phyloP scores from a whole-genome alignment of 352 stramenopile genomes.

The Peronospora destructor region DNA sequence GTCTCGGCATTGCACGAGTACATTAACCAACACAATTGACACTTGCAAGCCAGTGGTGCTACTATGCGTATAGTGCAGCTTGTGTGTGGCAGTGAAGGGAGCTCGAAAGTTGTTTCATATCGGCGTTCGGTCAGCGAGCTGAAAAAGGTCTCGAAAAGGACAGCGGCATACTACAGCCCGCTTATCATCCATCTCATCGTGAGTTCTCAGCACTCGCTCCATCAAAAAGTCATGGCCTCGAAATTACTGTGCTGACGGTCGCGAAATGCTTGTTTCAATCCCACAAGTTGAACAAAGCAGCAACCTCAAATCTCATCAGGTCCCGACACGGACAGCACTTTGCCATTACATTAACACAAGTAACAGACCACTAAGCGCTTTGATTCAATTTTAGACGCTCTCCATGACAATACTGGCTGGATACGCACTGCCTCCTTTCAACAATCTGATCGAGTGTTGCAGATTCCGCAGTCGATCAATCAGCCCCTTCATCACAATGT shows the following conservation, averaged over 20 bases:
- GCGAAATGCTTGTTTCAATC: background rate
- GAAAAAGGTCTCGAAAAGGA: constrained; percentile 35
- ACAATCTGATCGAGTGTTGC: constrained; percentile 67
- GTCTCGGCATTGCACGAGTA: background rate
- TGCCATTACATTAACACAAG: constrained; percentile 8
- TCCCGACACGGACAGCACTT: background rate
- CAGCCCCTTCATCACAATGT: constrained; percentile 80
- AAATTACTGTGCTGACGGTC: constrained; percentile 22
- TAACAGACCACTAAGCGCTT: background rate
- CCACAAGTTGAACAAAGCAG: background rate
- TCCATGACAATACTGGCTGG: constrained; percentile 65
- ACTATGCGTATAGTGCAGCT: too few relatives aligned
- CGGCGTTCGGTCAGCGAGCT: constrained; percentile 25
- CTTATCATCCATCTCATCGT: constrained; percentile 9
- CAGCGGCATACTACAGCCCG: too few relatives aligned
- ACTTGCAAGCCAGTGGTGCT: background rate
- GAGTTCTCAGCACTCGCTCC: constrained; percentile 36
- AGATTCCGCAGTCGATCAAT: constrained; percentile 73
- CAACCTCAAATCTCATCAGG: background rate
- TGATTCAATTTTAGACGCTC: constrained; percentile 39
- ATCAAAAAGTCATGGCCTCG: constrained; percentile 46
- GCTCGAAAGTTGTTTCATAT: constrained; percentile 45
- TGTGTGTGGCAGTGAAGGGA: constrained; percentile 46
- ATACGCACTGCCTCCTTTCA: constrained; percentile 61
- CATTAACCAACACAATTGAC: background rate